Percentiles rank a stretch among this genome's conserved stretches.
These are phyloP conservation scores for Mycocentrospora acerina DNA, from an alignment of 2,329 filamentous ascomycete genomes.

Conservation along the genomic window DNA sequence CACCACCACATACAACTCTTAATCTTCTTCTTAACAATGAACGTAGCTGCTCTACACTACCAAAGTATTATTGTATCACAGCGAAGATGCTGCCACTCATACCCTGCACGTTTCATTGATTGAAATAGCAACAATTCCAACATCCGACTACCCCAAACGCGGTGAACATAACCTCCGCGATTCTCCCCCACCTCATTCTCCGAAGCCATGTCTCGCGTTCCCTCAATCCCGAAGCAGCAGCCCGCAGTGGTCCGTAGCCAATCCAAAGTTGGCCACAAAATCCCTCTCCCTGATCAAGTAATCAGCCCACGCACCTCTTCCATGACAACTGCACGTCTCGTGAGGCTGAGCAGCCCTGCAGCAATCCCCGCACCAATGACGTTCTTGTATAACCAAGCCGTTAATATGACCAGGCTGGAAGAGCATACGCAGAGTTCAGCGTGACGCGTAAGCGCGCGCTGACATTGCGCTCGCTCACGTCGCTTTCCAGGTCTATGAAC, in stretches of 20 bases:
- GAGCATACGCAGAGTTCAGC: constrained; percentile 6
- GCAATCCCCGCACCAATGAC: constrained; percentile 8
- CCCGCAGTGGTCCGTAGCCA: neutral
- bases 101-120: too few species aligned
- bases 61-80: too few species aligned
- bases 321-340: neutral
- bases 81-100: too few species aligned
- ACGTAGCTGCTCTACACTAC: too few species aligned
- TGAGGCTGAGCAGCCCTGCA: constrained; percentile 17
- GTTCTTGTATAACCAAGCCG: neutral
- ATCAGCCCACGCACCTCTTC: neutral
- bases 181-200: too few species aligned
- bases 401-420: neutral
- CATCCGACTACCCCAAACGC: too few species aligned
- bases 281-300: neutral
- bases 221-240: too few species aligned
- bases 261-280: neutral
- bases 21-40: too few species aligned
- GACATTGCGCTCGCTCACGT: neutral
- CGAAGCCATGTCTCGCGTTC: too few species aligned
- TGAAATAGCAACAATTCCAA: too few species aligned
- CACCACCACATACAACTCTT: too few species aligned
- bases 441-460: constrained; percentile 16
- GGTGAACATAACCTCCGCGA: too few species aligned
- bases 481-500: constrained; percentile 1